Percentiles rank a stretch among this genome's conserved stretches.
Evolutionary conservation across 768 basidiomycete genomes (phyloP).

Genomic region (Ephemerocybe angulata): DNA sequence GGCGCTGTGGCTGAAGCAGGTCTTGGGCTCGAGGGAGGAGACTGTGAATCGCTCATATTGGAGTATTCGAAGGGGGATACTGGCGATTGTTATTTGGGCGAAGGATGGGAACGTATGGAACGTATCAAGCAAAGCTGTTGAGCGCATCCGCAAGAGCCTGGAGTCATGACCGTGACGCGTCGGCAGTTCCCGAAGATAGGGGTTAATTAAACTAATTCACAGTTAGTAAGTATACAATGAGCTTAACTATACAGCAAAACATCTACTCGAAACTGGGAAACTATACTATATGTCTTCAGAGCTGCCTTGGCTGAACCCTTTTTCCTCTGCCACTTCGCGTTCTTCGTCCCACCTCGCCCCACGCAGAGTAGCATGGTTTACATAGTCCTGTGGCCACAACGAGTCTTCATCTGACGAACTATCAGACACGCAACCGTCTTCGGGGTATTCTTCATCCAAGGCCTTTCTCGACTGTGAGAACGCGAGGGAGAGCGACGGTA

Average conservation of each 20-base stretch:
- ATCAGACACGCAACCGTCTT: neutral
- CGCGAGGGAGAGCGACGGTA: neutral
- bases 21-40: constrained; percentile 5
- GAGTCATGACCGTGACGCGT: neutral
- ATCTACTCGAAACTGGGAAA: too few relatives aligned
- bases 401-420: constrained; percentile 9
- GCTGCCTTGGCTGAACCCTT: neutral
- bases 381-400: neutral
- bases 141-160: too few relatives aligned
- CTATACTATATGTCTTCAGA: neutral
- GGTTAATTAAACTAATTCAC: too few relatives aligned
- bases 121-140: too few relatives aligned
- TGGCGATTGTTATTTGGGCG: too few relatives aligned
- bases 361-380: neutral
- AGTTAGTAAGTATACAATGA: too few relatives aligned
- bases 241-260: neutral
- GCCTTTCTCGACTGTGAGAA: constrained; percentile 1
- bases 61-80: too few relatives aligned
- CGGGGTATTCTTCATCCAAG: neutral
- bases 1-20: constrained; percentile 5
- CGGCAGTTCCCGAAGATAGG: neutral
- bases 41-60: constrained; percentile 6
- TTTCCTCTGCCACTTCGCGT: neutral
- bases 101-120: neutral
- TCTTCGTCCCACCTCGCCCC: neutral